phyloP scores from a whole-genome alignment of 139 green algal species.

The Tetraselmis striata region DNA sequence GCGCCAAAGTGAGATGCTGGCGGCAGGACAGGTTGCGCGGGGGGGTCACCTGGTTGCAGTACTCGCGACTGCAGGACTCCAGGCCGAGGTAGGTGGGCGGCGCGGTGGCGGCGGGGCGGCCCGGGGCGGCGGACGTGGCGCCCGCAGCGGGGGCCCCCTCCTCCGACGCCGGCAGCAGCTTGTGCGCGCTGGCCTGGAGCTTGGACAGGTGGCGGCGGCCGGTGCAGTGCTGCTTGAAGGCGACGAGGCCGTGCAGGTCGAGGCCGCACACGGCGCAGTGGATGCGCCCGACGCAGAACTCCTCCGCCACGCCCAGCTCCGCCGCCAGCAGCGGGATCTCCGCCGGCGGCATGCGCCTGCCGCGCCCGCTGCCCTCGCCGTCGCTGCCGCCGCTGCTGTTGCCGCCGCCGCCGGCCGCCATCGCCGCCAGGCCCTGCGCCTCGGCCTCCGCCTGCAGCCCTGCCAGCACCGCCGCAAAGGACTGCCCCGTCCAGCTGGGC shows the following conservation, averaged over 20 bases:
- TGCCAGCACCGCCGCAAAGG: not conserved
- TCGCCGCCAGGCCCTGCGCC: not conserved
- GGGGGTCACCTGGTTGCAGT: slow-evolving; percentile 29
- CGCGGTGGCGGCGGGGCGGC: not conserved
- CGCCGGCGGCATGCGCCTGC: not conserved
- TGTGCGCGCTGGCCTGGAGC: slow-evolving; percentile 15
- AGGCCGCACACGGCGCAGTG: slow-evolving; percentile 29
- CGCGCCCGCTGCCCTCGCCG: not conserved
- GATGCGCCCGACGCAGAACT: not conserved
- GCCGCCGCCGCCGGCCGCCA: too few species aligned
- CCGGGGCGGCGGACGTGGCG: not conserved
- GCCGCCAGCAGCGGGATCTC: not conserved
- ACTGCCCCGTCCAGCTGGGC: not conserved
- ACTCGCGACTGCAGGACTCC: slow-evolving; percentile 23
- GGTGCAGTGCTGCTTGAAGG: slow-evolving; percentile 44
- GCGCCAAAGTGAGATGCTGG: not conserved
- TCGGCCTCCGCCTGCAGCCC: not conserved
- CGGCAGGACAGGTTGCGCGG: too few species aligned
- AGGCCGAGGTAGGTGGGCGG: not conserved
- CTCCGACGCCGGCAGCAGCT: not conserved
- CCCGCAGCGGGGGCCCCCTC: not conserved
- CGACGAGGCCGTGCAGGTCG: slow-evolving; percentile 33
- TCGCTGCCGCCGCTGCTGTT: not conserved
- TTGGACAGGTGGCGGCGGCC: slow-evolving; percentile 35
- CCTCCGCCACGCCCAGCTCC: not conserved